Evolutionary conservation across 192 early-diverging fungal species (phyloP), one percentile per base, ranked within the genome.

Genomic region (Podila epicladia): DNA sequence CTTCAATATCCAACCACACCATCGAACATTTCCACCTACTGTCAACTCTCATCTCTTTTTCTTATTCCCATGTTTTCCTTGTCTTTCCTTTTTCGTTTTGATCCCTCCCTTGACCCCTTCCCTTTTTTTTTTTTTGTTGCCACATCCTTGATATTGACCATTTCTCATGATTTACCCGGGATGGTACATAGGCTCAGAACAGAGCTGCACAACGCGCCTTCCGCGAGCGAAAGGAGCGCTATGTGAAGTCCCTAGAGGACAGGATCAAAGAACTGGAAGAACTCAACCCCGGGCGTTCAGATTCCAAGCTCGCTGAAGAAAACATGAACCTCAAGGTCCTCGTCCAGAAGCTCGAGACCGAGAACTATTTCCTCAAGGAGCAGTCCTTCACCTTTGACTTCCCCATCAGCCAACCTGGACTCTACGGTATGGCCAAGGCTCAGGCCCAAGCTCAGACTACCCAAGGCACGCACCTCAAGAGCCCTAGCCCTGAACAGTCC

Each of bases 121-220:
- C 3, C n/a, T n/a, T n/a, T n/a, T n/a, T n/a, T n/a, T n/a, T n/a
- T n/a, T n/a, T 41, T 41, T 41, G 2, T 15, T 17, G 13, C 41
- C 41, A 17, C 19, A 51, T 28, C 13, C 20, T 33, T 58, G 24
- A 29, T 5, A 32, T 50, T 48, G 15, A 24, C 9, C 35, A 26
- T 53, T n/a, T 49, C 37, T 11, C 29, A 32, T 26, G 11, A 5
- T 48, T 57, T 6, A 55, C 58, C 24, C 41, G 7, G 33, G 13
- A 13, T 45, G 41, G 15, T 15, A 45, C 41, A 49, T 62, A 92
- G 31, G 93, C 91, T 11, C 94, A 95, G 77, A 95, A 95, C 74
- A 87, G 94, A 17, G 93, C 93, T 9, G 94, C 94, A 9, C 94
- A 95, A 77, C 89, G 94, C 15, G 95, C 95, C 5, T 97, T 97